Evolutionary conservation across 345 rosid species (phyloP).

Genomic region (Hibiscus mutabilis): DNA sequence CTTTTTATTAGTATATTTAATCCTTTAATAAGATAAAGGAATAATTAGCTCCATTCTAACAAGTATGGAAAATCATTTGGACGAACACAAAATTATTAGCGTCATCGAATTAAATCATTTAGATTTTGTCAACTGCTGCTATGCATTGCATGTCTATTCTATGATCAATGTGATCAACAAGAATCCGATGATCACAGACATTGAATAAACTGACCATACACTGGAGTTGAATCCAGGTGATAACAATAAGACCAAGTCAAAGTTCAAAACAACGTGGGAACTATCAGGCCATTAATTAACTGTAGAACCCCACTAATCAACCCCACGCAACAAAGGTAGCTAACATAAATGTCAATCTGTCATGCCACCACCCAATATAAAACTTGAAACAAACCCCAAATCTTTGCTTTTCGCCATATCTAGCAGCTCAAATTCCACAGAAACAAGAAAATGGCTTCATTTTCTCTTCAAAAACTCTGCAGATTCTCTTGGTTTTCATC

Average conservation of each 20-base stretch:
- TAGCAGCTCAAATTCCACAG: neutral
- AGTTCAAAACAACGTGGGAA: constrained; percentile 9
- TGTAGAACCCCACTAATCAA: constrained; percentile 14
- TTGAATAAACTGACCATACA: neutral
- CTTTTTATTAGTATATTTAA: too few species aligned
- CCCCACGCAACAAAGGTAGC: constrained; percentile 5
- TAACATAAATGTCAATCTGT: constrained; percentile 6
- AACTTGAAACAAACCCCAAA: neutral
- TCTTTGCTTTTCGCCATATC: neutral
- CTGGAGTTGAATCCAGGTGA: neutral
- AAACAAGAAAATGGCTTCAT: constrained; percentile 12
- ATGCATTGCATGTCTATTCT: neutral
- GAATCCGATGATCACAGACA: neutral
- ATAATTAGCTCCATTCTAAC: too few species aligned
- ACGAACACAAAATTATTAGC: too few species aligned
- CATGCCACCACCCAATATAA: neutral
- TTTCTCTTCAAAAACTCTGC: neutral
- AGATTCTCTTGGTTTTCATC: neutral
- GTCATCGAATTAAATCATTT: too few species aligned
- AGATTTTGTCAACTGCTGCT: too few species aligned
- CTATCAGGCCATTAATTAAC: neutral
- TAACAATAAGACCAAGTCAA: neutral
- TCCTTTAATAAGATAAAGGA: too few species aligned
- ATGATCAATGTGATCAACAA: neutral
- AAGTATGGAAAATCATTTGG: too few species aligned